Evolutionary conservation across 1,139 yeast genomes (phyloP), one percentile per base, ranked within the genome.

Genomic region (Scheffersomyces insectosa): DNA sequence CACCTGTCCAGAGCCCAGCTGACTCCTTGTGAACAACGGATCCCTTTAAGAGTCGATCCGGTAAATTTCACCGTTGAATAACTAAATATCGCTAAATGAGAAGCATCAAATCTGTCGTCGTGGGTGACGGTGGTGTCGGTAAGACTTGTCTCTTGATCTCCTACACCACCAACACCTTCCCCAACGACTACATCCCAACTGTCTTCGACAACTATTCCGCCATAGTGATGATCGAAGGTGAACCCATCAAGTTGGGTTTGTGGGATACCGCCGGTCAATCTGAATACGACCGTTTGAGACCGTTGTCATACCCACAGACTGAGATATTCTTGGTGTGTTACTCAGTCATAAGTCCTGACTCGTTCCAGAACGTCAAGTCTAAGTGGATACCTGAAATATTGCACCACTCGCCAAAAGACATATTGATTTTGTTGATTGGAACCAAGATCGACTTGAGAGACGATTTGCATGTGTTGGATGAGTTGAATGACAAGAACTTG

Each of bases 191-290:
- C 60, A 91, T 88, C 43, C 96, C 96, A 43, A 88, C 96, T 5
- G 95, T 87, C 37, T 61, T 61, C 39, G 65, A 61, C 49, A 61
- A 61, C 54, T 61, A 61, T 40, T 47, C 95, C 4, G 95, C 96
- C 14, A 85, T 88, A 38, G 91, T 90, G 30, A 82, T 88, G 79
- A 85, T 85, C 33, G 93, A 86, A 56, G 87, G 87, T 36, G 89
- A 84, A 56, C 85, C 86, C 42, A 84, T 88, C 55, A 87, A 87
- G 57, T 73, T 90, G 41, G 96, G 95, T 20, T 75, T 90, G 42
- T 90, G 97, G 96, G 97, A 90, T 77, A 90, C 97, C n/a, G 97
- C 97, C 7, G 97, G 97, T 27, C 97, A 90, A 66, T 87, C 88
- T 59, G 97, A 90, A 63, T 90, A 90, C 65, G 97, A 90, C 64